Evolutionary conservation across 805 yeast genomes (phyloP).

Genomic region (Metschnikowia shivogae): DNA sequence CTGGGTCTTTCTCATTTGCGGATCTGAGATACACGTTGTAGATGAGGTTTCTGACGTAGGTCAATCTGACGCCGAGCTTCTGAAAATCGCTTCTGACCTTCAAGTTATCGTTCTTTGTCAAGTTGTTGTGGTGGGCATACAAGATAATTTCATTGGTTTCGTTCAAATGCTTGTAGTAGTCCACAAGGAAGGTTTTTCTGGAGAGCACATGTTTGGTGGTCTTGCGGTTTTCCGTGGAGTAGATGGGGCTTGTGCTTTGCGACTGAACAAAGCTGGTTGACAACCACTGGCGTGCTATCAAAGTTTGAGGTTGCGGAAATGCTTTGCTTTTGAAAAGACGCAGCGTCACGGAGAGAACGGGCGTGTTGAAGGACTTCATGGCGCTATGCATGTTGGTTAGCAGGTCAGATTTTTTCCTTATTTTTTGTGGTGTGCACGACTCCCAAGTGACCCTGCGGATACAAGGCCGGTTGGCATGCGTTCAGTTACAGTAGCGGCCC

Average conservation of each 20-base stretch:
- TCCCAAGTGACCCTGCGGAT: background rate
- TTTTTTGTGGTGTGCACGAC: slow-evolving; percentile 5
- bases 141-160: slow-evolving; percentile 66
- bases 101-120: slow-evolving; percentile 65
- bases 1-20: slow-evolving; percentile 68
- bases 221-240: slow-evolving; percentile 22
- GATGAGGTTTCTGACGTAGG: slow-evolving; percentile 63
- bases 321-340: slow-evolving; percentile 1
- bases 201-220: slow-evolving; percentile 63
- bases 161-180: slow-evolving; percentile 69
- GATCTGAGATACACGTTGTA: slow-evolving; percentile 76
- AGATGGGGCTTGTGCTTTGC: slow-evolving; percentile 3
- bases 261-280: background rate
- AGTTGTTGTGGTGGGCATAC: slow-evolving; percentile 81
- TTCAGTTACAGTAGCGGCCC: too few species aligned
- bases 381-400: background rate
- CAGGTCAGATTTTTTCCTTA: slow-evolving; percentile 1
- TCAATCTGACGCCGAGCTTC: slow-evolving; percentile 64
- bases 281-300: background rate
- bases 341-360: background rate
- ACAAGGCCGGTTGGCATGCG: too few species aligned
- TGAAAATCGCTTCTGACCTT: slow-evolving; percentile 57
- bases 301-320: background rate
- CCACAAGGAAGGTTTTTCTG: slow-evolving; percentile 83
- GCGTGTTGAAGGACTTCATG: background rate